Conservation (phyloP, 179 eudicot species). For the Corrigiola litoralis region DNA sequence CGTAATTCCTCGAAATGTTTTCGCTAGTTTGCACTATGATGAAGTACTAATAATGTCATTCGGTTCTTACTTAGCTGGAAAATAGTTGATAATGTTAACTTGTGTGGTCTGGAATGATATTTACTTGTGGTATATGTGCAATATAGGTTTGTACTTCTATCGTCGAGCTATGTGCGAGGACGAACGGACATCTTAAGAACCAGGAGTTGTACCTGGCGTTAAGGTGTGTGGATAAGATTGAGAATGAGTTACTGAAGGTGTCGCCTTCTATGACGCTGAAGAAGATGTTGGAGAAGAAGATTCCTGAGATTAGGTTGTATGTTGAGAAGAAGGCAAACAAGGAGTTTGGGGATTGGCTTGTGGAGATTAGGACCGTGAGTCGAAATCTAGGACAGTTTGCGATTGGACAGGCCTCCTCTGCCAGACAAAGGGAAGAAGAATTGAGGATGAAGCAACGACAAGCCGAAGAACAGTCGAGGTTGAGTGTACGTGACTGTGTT, state of each 20-base stretch:
- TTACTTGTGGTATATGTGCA: no score
- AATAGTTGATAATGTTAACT: no score
- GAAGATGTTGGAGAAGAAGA: conserved; percentile 67
- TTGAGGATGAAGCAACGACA: conserved; percentile 79
- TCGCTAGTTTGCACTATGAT: no score
- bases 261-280: conserved; percentile 59
- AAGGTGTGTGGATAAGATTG: conserved; percentile 58
- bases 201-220: conserved; percentile 67
- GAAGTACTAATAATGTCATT: no score
- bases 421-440: conserved; percentile 89
- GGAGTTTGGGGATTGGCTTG: conserved; percentile 91
- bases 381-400: conserved; percentile 89
- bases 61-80: no score
- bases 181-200: conserved; percentile 44
- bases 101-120: no score
- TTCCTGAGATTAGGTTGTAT: conserved; percentile 62
- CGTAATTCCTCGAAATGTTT: no score
- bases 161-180: conserved; percentile 56
- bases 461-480: conserved; percentile 90
- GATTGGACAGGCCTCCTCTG: conserved; percentile 85
- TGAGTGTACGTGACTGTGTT: conserved; percentile 71
- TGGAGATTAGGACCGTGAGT: conserved; percentile 76
- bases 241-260: conserved; percentile 30
- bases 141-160: no score
- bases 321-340: conserved; percentile 68